Conservation (phyloP, 2,329 filamentous ascomycete species). For the Xylariaceae sp. region DNA sequence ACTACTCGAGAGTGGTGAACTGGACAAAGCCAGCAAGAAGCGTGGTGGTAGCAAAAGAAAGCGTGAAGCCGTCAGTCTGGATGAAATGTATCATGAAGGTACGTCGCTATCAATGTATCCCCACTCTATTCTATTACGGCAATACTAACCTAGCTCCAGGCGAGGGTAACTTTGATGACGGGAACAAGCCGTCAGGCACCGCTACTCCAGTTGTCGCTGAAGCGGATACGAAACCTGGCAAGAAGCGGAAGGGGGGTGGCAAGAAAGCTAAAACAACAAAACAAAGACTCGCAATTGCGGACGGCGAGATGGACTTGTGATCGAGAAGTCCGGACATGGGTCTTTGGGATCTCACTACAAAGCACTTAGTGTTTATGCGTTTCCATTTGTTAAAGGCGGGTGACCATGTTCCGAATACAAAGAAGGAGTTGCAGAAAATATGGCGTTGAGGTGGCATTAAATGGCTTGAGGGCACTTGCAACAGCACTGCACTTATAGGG, state of each 20-base stretch:
- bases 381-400: neutral
- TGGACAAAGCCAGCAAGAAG: slow-evolving; percentile 57
- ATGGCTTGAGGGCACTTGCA: no score
- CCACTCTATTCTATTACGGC: neutral
- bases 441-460: no score
- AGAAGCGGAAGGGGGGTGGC: slow-evolving; percentile 50
- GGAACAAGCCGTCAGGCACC: slow-evolving; percentile 76
- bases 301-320: slow-evolving; percentile 48
- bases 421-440: neutral
- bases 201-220: slow-evolving; percentile 69
- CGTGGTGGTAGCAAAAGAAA: slow-evolving; percentile 55
- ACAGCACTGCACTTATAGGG: no score
- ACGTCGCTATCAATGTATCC: slow-evolving; percentile 45
- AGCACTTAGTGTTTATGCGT: neutral
- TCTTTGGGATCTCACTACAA: no score
- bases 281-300: slow-evolving; percentile 63
- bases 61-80: slow-evolving; percentile 63
- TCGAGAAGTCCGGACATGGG: no score
- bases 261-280: slow-evolving; percentile 67
- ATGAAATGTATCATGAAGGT: slow-evolving; percentile 99
- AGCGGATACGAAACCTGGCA: slow-evolving; percentile 44
- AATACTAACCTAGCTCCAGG: slow-evolving; percentile 51
- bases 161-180: slow-evolving; percentile 93
- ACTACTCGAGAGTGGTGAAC: slow-evolving; percentile 67
- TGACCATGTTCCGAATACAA: no score